Evolutionary conservation across 2,329 filamentous ascomycete species (phyloP).

Genomic region (Pseudogymnoascus sp.): DNA sequence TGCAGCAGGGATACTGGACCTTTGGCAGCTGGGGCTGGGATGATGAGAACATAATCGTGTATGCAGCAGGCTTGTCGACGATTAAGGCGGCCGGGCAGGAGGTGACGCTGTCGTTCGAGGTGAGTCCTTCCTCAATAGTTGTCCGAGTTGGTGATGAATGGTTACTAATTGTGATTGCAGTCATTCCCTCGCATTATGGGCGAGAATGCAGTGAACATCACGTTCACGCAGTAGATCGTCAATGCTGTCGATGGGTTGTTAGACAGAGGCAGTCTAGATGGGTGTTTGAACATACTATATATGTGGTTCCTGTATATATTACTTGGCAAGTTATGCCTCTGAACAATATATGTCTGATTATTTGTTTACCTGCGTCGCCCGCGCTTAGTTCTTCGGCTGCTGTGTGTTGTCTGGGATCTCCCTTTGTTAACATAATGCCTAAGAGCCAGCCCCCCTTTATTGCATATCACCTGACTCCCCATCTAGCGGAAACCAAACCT

Average conservation of each 20-base stretch:
- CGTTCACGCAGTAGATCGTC: slow-evolving; percentile 23
- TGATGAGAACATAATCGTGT: slow-evolving; percentile 37
- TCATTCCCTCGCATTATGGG: slow-evolving; percentile 43
- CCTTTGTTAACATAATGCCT: not conserved
- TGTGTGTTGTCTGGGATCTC: not conserved
- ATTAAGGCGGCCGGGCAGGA: slow-evolving; percentile 37
- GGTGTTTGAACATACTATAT: not conserved
- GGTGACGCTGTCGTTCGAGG: slow-evolving; percentile 40
- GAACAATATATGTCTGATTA: slow-evolving; percentile 1
- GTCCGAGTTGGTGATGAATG: not conserved
- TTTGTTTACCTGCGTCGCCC: not conserved
- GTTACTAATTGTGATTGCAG: slow-evolving; percentile 22
- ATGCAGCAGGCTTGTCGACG: slow-evolving; percentile 34
- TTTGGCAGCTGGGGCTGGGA: slow-evolving; percentile 44
- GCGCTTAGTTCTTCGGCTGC: not conserved
- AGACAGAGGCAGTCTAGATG: not conserved
- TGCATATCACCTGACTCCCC: not conserved
- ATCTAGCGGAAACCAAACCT: not conserved
- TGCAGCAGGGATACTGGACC: slow-evolving; percentile 43
- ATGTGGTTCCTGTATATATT: slow-evolving; percentile 2
- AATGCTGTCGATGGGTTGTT: not conserved
- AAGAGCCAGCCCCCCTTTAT: not conserved
- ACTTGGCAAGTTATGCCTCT: not conserved
- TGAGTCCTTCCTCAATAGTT: slow-evolving; percentile 5
- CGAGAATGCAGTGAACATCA: slow-evolving; percentile 40